Base-by-base conservation (phyloP, 169 alveolate species). In the Prorocentrum cordatum region DNA sequence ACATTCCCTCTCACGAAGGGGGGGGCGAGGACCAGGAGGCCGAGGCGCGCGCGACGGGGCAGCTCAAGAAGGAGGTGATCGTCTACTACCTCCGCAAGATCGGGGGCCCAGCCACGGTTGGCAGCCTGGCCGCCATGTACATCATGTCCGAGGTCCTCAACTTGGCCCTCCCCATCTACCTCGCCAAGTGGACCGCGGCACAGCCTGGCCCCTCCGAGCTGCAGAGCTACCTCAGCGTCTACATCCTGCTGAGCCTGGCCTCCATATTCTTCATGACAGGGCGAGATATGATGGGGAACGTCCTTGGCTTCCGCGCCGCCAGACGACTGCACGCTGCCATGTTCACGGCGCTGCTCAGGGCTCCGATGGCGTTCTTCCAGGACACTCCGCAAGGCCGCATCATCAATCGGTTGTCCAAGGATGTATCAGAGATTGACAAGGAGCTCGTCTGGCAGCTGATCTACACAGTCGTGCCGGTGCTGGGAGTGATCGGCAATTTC, bases 401-500 rank as follows among this genome's bases (percentile, higher is more conserved):
- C 77, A 80, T 80, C 89, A 80, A 80, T 47, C 71, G 89, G 33
- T 80, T 80, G 67, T 80, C 89, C n/a, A 80, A 80, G 50, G 89
- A 80, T 31, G 61, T 39, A 54, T 59, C 75, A 33, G 89, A 80
- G 77, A 80, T 80, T 26, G 89, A 80, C 77, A 80, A 80, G 89
- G 89, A 61, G 39, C 27, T 80, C 67, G 35, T 80, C 39, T 80
- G 89, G 89, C 26, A 20, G 22, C 24, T 61, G 67, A 62, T 80
- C 68, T 59, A 38, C 79, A 61, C 79, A 36, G 36, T 80, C 79
- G 89, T 80, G 24, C 89, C 89, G 7, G 50, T 80, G 27, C 31
- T 80, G 18, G 54, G 66, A 0, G 79, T 80, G 22, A 12, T 80
- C 12, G 89, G 89, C 16, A 80, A 75, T 72, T 75, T 75, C 32